Base-by-base conservation (phyloP, 257 asterid species). In the Lycium ferocissimum region DNA sequence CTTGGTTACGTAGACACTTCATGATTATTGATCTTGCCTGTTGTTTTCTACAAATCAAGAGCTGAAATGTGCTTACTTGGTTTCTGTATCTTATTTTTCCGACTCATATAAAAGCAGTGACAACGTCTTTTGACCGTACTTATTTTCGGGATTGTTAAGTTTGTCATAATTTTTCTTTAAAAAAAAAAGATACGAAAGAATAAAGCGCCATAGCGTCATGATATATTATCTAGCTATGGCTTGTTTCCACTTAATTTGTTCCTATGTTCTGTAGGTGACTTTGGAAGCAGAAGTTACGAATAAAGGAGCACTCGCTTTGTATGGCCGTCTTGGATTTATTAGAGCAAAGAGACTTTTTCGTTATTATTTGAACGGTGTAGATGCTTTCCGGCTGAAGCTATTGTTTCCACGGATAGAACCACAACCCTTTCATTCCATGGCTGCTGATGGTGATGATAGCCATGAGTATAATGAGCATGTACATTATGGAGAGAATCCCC, bases 241-340 rank as follows among this genome's bases (percentile, higher is more conserved):
- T 53, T 14, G 20, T 33, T 33, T 53, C 9, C 26, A 9, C 1
- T 54, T 15, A 78, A 70, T 4, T 15, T 33, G 7, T 53, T 53
- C 66, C 1, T 33, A 4, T 15, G 1, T 78, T 78, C 15, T 78
- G 0, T 0, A 95, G 98, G 99, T 95, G 85, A 94, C 98, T 35
- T 85, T 97, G 86, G 99, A 97, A 90, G 98, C 99, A 63, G 99
- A 97, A 88, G 99, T 95, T 71, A 95, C 95, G 9, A 97, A 97
- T 85, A 91, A 93, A 87, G 98, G 98, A 85, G 99, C 99, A 20
- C 95, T 97, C 72, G 98, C 98, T 0, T 85, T 97, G 6, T 97
- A 97, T 71, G 98, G 99, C 7, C 94, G 97, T 45, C 93, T 97
- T 82, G 99, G 99, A 22, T 97, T 97, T 83, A 92, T 96, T 12